Base-by-base conservation (phyloP, 805 yeast species). In the Ogataea populi-albae region DNA sequence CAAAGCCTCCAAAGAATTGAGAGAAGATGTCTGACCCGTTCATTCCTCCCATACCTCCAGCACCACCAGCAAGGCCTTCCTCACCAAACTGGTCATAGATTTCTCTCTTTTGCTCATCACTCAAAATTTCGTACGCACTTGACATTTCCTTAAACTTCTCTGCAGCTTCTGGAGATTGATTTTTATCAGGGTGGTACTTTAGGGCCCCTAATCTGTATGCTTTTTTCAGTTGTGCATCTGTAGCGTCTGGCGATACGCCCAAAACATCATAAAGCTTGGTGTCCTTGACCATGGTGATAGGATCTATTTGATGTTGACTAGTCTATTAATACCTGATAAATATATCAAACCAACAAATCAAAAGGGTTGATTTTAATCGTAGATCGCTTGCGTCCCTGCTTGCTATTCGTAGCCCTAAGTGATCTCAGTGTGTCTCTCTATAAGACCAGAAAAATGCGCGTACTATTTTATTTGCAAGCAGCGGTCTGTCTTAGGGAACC, bases 121-220 rank as follows among this genome's bases (percentile, higher is more conserved):
- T 75, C 46, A 91, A 71, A n/a, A 87, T 70, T 64, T 91, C 98
- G 60, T 91, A 73, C 5, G 97, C 96, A 42, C 77, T 77, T 4
- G 91, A 80, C 54, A 87, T 74, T 60, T 87, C 96, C 65, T 91
- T 91, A 65, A 91, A 91, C 66, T 86, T 88, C 59, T 91, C 98
- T 35, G 94, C 93, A 11, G 95, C 96, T 62, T 89, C 98, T 35
- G 84, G 88, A 12, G 81, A 71, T 38, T 87, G 79, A 55, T 79
- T 79, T 68, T 84, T 84, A 66, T 84, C 94, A 47, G 94, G 94
- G 61, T 84, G 94, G 63, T 72, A 80, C 55, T 80, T 84, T 54
- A 84, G 71, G 14, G 94, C 94, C 27, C 84, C 75, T 54, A 81
- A 75, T 73, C 91, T 78, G 66, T 84, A 84, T 19, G 89, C 91